These are phyloP conservation scores for Gracilaria gracilis DNA, from an alignment of 23 red algal species.

Conservation along the genomic window DNA sequence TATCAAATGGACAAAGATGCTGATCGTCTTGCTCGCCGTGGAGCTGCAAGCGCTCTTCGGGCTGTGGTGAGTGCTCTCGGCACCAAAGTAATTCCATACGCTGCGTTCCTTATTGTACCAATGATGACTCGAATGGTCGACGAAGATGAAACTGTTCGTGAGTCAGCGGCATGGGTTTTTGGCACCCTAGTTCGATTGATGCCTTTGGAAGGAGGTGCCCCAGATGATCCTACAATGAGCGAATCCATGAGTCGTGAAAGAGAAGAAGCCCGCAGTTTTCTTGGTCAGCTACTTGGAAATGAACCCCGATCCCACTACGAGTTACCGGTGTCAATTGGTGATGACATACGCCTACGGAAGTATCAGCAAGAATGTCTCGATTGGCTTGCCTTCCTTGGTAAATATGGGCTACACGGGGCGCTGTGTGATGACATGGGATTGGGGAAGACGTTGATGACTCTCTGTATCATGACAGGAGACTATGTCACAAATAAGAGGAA, in stretches of 20 bases:
- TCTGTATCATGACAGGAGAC: conserved; percentile 91
- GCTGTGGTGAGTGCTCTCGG: conserved; percentile 77
- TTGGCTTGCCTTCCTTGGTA: conserved; percentile 93
- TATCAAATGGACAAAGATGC: conserved; percentile 54
- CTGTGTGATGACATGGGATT: conserved; percentile 99
- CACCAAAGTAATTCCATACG: conserved; percentile 83
- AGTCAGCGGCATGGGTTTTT: conserved; percentile 74
- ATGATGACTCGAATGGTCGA: conserved; percentile 95
- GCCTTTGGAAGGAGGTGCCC: conserved; percentile 89
- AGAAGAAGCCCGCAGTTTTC: conserved; percentile 76
- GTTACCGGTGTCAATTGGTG: conserved; percentile 77
- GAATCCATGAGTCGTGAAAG: conserved; percentile 61
- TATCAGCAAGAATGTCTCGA: conserved; percentile 98
- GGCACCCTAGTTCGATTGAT: conserved; percentile 91
- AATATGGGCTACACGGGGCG: conserved; percentile 94
- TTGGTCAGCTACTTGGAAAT: conserved; percentile 90
- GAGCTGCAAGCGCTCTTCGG: conserved; percentile 64
- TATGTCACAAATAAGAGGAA: conserved; percentile 8
- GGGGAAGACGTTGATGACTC: conserved; percentile 99
- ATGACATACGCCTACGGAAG: conserved; percentile 79
- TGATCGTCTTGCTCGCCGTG: conserved; percentile 42
- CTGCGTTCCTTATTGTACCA: conserved; percentile 91
- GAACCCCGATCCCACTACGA: conserved; percentile 74
- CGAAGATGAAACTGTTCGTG: conserved; percentile 81
- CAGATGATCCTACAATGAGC: conserved; percentile 70